Percentiles rank a stretch among this genome's conserved stretches.
Evolutionary conservation across 2,329 filamentous ascomycete species (phyloP).

Genomic region (Fusarium succisae): DNA sequence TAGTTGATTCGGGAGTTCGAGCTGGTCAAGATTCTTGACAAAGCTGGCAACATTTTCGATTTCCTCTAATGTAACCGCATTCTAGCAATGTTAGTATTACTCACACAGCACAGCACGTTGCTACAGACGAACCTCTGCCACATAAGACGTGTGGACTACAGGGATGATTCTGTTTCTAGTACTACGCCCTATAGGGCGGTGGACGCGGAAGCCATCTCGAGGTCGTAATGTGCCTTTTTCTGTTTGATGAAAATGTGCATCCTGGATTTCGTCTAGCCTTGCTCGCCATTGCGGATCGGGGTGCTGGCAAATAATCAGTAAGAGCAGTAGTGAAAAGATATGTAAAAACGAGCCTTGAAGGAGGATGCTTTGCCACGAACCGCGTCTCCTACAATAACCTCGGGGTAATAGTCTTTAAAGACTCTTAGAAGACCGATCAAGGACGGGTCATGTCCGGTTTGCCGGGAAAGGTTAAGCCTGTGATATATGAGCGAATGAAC

Average conservation of each 20-base stretch:
- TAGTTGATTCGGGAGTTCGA: conserved; percentile 84
- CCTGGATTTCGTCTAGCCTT: conserved; percentile 74
- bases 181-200: conserved; percentile 53
- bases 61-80: conserved; percentile 77
- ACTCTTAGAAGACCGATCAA: conserved; percentile 79
- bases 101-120: neutral
- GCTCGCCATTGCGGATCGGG: conserved; percentile 80
- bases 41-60: conserved; percentile 77
- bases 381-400: conserved; percentile 81
- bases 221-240: conserved; percentile 48
- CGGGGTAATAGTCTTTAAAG: conserved; percentile 92
- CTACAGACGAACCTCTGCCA: conserved; percentile 66
- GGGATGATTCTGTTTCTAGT: conserved; percentile 62
- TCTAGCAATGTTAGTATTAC: conserved; percentile 49
- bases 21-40: conserved; percentile 76
- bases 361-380: conserved; percentile 68
- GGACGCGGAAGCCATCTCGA: conserved; percentile 69
- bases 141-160: conserved; percentile 77
- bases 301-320: conserved; percentile 57
- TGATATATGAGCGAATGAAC: neutral
- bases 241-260: conserved; percentile 60
- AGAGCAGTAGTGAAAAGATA: neutral
- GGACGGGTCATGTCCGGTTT: conserved; percentile 76
- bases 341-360: conserved; percentile 60
- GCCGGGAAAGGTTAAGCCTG: conserved; percentile 66